These are phyloP conservation scores for Mucor sp. DNA, from an alignment of 371 early-diverging fungal species.

Conservation along the genomic window DNA sequence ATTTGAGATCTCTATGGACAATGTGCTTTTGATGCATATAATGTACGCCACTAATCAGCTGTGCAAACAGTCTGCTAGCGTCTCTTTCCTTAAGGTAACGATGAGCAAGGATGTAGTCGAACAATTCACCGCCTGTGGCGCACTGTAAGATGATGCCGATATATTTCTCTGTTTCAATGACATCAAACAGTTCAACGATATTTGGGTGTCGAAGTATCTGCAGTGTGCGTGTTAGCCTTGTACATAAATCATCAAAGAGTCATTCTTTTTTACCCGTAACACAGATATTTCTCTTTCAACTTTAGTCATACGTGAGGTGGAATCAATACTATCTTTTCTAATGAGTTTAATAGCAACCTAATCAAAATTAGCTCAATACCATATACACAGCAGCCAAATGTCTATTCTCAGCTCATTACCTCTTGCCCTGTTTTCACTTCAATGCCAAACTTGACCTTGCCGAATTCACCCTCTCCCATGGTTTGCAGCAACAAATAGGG, in stretches of 20 bases:
- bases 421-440: slow-evolving; percentile 92
- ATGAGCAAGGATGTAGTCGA: slow-evolving; percentile 95
- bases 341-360: slow-evolving; percentile 86
- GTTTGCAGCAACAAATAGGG: slow-evolving; percentile 95
- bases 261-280: slow-evolving; percentile 61
- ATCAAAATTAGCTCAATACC: background rate
- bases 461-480: slow-evolving; percentile 98
- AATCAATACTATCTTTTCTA: slow-evolving; percentile 80
- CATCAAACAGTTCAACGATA: slow-evolving; percentile 94
- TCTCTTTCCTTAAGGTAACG: slow-evolving; percentile 91
- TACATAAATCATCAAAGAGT: background rate
- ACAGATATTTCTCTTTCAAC: slow-evolving; percentile 84
- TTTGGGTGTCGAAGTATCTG: slow-evolving; percentile 87
- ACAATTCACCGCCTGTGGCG: slow-evolving; percentile 95
- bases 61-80: slow-evolving; percentile 91
- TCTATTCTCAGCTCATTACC: slow-evolving; percentile 51
- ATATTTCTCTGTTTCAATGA: slow-evolving; percentile 94
- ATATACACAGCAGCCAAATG: background rate
- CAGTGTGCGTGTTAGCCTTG: background rate
- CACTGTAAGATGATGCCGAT: slow-evolving; percentile 96
- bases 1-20: slow-evolving; percentile 96
- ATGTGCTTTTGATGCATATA: slow-evolving; percentile 89
- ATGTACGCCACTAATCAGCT: slow-evolving; percentile 89
- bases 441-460: slow-evolving; percentile 97
- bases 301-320: slow-evolving; percentile 75